Percentiles rank a stretch among this genome's conserved stretches.
Conservation (phyloP, 345 rosid genomes). For the Brassica rapa region DNA sequence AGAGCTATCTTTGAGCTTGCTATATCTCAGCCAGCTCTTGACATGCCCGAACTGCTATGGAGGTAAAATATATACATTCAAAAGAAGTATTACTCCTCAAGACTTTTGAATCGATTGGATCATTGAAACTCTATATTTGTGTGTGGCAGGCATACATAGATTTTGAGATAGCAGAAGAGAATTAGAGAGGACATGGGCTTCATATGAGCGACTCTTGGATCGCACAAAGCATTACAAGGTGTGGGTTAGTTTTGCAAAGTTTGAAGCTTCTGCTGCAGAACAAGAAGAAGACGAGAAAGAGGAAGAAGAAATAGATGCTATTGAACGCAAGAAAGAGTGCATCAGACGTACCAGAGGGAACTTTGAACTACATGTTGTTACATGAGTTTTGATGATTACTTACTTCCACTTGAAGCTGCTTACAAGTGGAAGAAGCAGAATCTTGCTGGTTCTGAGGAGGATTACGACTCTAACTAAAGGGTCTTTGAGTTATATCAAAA, state of each 20-base stretch:
- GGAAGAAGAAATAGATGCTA: neutral
- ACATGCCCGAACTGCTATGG: conserved; percentile 17
- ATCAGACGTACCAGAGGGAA: neutral
- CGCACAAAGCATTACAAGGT: conserved; percentile 8
- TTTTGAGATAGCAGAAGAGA: conserved; percentile 1
- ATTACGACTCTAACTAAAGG: neutral
- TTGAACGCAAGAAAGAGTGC: neutral
- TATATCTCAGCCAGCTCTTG: neutral
- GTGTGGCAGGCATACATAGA: conserved; percentile 15
- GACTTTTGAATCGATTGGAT: neutral
- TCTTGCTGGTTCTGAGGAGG: neutral
- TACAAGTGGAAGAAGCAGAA: conserved; percentile 7
- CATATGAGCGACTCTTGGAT: conserved; percentile 10
- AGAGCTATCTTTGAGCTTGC: conserved; percentile 9
- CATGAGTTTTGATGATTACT: conserved; percentile 5
- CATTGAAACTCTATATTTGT: neutral
- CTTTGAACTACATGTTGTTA: neutral
- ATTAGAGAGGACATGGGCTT: neutral
- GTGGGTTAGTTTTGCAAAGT: conserved; percentile 13
- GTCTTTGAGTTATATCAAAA: neutral
- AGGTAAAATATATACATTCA: neutral
- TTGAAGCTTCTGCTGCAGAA: conserved; percentile 3
- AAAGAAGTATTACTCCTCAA: neutral
- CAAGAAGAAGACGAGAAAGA: neutral
- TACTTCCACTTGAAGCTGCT: neutral